phyloP scores from a whole-genome alignment of 306 rosid species.

The Mimosa bimucronata region DNA sequence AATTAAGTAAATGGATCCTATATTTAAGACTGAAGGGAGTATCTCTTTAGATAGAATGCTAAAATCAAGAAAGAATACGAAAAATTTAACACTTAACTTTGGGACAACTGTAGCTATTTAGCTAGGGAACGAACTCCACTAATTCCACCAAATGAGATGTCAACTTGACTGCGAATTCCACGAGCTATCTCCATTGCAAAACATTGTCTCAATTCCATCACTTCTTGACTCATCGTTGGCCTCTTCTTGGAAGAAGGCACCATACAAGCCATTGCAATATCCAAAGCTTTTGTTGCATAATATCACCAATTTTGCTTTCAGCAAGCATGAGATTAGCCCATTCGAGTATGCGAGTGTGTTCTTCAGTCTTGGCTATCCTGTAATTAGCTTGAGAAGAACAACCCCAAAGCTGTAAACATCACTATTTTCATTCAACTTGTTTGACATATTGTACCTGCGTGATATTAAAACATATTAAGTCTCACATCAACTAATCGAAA shows the following conservation, averaged over 20 bases:
- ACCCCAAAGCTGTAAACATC: too few relatives aligned
- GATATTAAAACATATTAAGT: too few relatives aligned
- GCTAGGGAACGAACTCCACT: conserved; percentile 45
- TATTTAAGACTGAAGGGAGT: too few relatives aligned
- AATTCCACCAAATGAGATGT: conserved; percentile 35
- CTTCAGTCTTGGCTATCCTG: conserved; percentile 40
- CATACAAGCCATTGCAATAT: conserved; percentile 50
- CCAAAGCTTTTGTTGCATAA: conserved; percentile 39
- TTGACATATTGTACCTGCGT: conserved; percentile 41
- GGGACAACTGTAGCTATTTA: conserved; percentile 6
- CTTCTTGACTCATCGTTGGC: conserved; percentile 46
- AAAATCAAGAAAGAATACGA: background rate
- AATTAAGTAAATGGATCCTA: too few relatives aligned
- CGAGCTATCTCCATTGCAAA: background rate
- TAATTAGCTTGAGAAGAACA: conserved; percentile 47
- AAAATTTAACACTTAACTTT: background rate
- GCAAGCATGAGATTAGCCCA: conserved; percentile 25
- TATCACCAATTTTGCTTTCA: conserved; percentile 27
- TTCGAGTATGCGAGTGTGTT: conserved; percentile 31
- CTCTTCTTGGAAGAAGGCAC: conserved; percentile 31
- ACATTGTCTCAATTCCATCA: conserved; percentile 41
- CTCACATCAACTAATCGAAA: too few relatives aligned
- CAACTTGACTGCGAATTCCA: background rate
- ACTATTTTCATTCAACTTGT: conserved; percentile 43
- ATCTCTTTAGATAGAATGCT: background rate